Evolutionary conservation across 2,329 filamentous ascomycete genomes (phyloP).

Genomic region (Ophiostoma piceae): DNA sequence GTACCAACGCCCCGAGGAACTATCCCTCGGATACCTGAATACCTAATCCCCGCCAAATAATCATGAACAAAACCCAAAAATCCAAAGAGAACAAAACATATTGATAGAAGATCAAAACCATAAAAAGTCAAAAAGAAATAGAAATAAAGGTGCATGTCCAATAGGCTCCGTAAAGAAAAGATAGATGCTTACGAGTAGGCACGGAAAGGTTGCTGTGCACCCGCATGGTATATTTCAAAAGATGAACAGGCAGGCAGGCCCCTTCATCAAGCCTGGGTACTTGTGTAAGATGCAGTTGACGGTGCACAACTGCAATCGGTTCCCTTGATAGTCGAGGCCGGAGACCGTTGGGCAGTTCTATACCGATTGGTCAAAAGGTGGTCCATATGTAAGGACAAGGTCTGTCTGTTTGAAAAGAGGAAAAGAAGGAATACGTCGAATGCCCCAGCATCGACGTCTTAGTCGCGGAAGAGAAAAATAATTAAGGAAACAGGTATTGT

Average conservation of each 20-base stretch:
- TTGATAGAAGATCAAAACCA: not conserved
- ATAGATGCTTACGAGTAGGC: conserved; percentile 29
- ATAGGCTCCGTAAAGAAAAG: not conserved
- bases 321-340: not conserved
- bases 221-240: not conserved
- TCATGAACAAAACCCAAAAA: conserved; percentile 7
- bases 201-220: not conserved
- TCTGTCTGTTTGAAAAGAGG: not conserved
- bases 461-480: not conserved
- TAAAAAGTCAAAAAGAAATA: not conserved
- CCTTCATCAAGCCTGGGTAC: not conserved
- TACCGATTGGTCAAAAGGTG: conserved; percentile 19
- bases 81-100: not conserved
- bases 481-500: conserved; percentile 13
- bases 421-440: not conserved
- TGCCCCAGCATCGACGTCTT: not conserved
- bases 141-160: not conserved
- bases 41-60: conserved; percentile 2
- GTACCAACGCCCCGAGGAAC: conserved; percentile 8
- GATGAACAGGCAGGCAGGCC: not conserved
- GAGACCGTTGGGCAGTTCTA: conserved; percentile 18
- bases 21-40: conserved; percentile 6
- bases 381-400: not conserved
- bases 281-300: not conserved
- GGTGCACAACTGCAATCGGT: not conserved